These are phyloP conservation scores for Huntiella bhutanensis DNA, from an alignment of 2,329 filamentous ascomycete species.

Conservation along the genomic window DNA sequence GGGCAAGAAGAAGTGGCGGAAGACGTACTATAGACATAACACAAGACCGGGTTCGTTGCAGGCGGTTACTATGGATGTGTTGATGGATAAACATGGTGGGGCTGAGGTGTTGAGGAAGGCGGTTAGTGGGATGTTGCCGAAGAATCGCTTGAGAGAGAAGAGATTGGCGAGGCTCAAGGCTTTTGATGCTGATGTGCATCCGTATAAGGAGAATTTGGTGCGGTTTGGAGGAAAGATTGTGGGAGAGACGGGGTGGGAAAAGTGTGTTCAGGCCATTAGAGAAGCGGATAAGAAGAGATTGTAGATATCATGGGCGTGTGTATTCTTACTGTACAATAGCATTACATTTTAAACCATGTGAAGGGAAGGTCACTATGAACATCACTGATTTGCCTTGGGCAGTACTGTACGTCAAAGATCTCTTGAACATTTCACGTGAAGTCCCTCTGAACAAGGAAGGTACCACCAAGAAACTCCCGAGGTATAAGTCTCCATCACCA, in stretches of 20 bases:
- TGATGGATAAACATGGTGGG: slow-evolving; percentile 89
- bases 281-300: slow-evolving; percentile 30
- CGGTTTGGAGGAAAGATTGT: slow-evolving; percentile 45
- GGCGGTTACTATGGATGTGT: slow-evolving; percentile 79
- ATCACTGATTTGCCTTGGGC: too few species aligned
- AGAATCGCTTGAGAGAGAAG: slow-evolving; percentile 82
- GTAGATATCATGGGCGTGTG: too few species aligned
- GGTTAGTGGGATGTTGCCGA: slow-evolving; percentile 92
- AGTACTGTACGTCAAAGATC: too few species aligned
- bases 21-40: slow-evolving; percentile 88
- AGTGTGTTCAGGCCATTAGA: slow-evolving; percentile 30
- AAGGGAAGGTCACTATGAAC: background rate
- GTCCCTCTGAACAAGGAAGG: background rate
- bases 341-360: background rate
- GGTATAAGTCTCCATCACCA: too few species aligned
- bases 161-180: slow-evolving; percentile 78
- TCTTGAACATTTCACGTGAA: background rate
- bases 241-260: slow-evolving; percentile 33
- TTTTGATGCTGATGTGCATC: slow-evolving; percentile 83
- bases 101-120: slow-evolving; percentile 80
- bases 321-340: too few species aligned
- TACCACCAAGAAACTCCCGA: too few species aligned
- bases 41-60: slow-evolving; percentile 76
- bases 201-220: slow-evolving; percentile 76
- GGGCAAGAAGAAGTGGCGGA: slow-evolving; percentile 81